Evolutionary conservation across 2,329 filamentous ascomycete species (phyloP), one percentile per base, ranked within the genome.

Genomic region (Colletotrichum tofieldiae): DNA sequence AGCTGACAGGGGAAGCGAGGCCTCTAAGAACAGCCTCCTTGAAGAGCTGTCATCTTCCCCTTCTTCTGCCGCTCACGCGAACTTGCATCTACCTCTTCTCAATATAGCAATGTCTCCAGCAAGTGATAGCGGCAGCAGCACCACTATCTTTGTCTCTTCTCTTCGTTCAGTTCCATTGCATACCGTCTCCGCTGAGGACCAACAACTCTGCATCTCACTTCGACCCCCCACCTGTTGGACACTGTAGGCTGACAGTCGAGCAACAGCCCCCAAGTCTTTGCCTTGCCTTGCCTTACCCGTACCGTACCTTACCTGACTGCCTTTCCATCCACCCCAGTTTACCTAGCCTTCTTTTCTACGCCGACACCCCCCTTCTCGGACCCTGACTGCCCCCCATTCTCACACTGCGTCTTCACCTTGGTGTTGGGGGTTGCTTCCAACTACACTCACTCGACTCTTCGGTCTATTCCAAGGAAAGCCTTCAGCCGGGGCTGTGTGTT

Each of bases 401-500:
- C 62, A 62, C 67, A 67, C 66, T 73, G 62, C 71, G 26, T 76
- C 71, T 75, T 77, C 74, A 72, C 75, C 41, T 75, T 58, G 54
- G 14, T 26, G 35, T 78, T 77, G 76, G 78, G 74, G 75, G 75
- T 79, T 78, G 77, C 77, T 78, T 77, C 77, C 74, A 78, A 78
- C 76, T 78, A 75, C 76, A 77, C 78, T 75, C 78, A 77, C 77
- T 77, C 77, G 76, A 78, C 77, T 72, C 75, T 75, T 58, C 64
- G 76, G 74, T 76, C 77, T 77, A 75, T 79, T 78, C 76, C 79
- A 77, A 77, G 74, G 76, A 75, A 74, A 77, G 55, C 69, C 70
- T 81, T 79, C 79, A 82, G 80, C 82, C 76, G 81, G 54, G 84
- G 84, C 84, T 86, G 85, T 86, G 84, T 82, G 79, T 80, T 83